Evolutionary conservation across 2,329 filamentous ascomycete genomes (phyloP).

Genomic region (Zasmidium citrigriseum): DNA sequence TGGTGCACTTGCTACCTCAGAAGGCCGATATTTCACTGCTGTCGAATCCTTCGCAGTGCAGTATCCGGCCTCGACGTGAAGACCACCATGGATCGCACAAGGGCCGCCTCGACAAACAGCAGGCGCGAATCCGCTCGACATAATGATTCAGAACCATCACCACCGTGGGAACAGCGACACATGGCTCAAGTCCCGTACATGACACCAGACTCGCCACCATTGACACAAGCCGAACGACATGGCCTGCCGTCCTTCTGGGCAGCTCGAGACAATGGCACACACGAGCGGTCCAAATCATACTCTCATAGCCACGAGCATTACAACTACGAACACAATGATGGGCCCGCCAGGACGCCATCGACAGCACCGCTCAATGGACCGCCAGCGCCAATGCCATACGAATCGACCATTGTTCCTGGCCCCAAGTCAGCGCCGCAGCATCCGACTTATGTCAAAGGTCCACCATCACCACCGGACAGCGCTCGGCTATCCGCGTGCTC

Average conservation of each 20-base stretch:
- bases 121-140: background rate
- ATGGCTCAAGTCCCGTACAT: conserved; percentile 20
- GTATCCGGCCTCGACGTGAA: background rate
- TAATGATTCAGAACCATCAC: background rate
- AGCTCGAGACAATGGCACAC: background rate
- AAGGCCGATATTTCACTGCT: background rate
- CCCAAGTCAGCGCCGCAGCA: conserved; percentile 9
- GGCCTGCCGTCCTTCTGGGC: conserved; percentile 10
- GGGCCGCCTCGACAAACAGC: background rate
- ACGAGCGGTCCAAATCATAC: background rate
- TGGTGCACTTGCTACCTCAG: background rate
- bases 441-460: conserved; percentile 11
- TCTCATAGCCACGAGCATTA: background rate
- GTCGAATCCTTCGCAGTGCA: background rate
- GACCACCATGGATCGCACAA: background rate
- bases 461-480: conserved; percentile 22
- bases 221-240: conserved; percentile 10
- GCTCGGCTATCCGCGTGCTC: background rate
- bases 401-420: conserved; percentile 11
- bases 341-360: background rate
- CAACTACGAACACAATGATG: background rate
- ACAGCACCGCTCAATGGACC: conserved; percentile 3
- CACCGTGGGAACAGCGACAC: conserved; percentile 22
- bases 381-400: conserved; percentile 15
- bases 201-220: conserved; percentile 7